Percentiles rank a stretch among this genome's conserved stretches.
Conservation (phyloP, 2,329 filamentous ascomycete genomes). For the Pestalotiopsis sp. region DNA sequence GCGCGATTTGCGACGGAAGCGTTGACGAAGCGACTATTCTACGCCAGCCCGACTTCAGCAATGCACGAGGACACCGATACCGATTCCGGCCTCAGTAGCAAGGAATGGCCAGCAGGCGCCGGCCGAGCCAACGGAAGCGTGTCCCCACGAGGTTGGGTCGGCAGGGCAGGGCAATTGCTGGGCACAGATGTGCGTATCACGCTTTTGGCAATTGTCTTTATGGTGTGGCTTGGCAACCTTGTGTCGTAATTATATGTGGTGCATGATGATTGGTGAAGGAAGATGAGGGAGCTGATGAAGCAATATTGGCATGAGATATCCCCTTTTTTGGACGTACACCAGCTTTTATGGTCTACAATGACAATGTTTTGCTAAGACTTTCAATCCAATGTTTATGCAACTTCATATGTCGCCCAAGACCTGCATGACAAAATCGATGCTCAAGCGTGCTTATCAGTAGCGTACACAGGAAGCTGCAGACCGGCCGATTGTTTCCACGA, state of each 20-base stretch:
- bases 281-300: not conserved
- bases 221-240: constrained; percentile 25
- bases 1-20: constrained; percentile 22
- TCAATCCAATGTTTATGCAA: not conserved
- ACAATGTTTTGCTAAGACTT: not conserved
- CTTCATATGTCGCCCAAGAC: too few species aligned
- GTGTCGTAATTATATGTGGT: constrained; percentile 15
- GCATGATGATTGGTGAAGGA: not conserved
- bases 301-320: constrained; percentile 1
- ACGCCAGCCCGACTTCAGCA: not conserved
- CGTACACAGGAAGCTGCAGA: not conserved
- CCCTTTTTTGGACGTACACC: not conserved
- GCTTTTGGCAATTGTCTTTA: constrained; percentile 19
- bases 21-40: constrained; percentile 18
- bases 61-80: not conserved
- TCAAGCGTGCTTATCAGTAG: not conserved
- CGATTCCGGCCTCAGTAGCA: not conserved
- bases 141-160: not conserved
- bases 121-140: not conserved
- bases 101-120: not conserved
- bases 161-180: not conserved
- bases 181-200: constrained; percentile 1
- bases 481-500: not conserved
- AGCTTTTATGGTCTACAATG: not conserved
- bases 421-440: too few species aligned